Conservation (phyloP, 192 early-diverging fungal species). For the Lobosporangium transversale region DNA sequence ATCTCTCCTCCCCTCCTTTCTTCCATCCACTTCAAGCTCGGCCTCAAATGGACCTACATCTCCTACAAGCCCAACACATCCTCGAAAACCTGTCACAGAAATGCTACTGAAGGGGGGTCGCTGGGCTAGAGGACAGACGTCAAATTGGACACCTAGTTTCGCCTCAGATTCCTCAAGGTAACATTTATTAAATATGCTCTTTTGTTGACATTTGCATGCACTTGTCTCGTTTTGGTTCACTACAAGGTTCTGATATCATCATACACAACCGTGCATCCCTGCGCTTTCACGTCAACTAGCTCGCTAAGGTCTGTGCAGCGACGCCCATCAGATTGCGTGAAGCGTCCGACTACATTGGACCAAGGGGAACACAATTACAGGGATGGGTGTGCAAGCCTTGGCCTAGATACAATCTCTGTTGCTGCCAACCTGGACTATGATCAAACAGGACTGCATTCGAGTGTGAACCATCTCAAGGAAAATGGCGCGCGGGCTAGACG, state of each 20-base stretch:
- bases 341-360: neutral
- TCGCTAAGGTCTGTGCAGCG: slow-evolving; percentile 9
- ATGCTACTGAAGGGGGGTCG: slow-evolving; percentile 8
- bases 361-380: neutral
- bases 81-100: slow-evolving; percentile 15
- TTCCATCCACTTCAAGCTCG: slow-evolving; percentile 1
- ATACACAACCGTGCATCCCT: no score
- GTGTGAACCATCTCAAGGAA: slow-evolving; percentile 19
- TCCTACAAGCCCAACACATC: neutral
- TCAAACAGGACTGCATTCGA: slow-evolving; percentile 3
- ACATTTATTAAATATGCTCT: neutral
- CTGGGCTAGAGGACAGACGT: slow-evolving; percentile 11
- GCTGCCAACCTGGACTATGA: slow-evolving; percentile 3
- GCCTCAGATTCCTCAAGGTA: slow-evolving; percentile 6
- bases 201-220: no score
- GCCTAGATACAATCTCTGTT: slow-evolving; percentile 9
- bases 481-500: slow-evolving; percentile 15
- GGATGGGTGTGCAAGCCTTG: slow-evolving; percentile 12
- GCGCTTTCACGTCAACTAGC: no score
- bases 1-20: neutral
- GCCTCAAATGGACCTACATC: neutral
- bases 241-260: no score
- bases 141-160: slow-evolving; percentile 19
- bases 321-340: neutral
- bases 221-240: no score